Percentiles rank a stretch among this genome's conserved stretches.
Conservation (phyloP, 768 basidiomycete genomes). For the Mycena polygramma region DNA sequence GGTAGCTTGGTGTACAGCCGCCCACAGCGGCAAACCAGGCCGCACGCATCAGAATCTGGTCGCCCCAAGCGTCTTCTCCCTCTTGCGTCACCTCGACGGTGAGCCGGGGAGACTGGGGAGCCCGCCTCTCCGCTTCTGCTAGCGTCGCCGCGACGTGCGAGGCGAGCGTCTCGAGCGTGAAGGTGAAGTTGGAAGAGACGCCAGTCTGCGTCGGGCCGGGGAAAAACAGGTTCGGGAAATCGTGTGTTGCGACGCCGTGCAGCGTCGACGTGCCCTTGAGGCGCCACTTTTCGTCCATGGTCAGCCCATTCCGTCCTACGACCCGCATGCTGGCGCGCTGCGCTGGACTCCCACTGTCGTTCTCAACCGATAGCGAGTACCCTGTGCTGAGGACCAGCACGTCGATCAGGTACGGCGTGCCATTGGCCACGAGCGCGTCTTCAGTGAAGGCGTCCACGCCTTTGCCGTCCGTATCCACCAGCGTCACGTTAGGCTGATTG, state of each 20-base stretch:
- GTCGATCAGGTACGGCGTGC: conserved; percentile 23
- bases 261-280: conserved; percentile 22
- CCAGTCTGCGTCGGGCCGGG: conserved; percentile 14
- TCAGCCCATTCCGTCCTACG: conserved; percentile 14
- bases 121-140: conserved; percentile 13
- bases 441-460: conserved; percentile 26
- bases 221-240: conserved; percentile 38
- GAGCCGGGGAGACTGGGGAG: neutral
- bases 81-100: conserved; percentile 25
- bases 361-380: conserved; percentile 5
- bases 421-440: conserved; percentile 25
- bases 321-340: neutral
- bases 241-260: conserved; percentile 30
- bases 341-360: conserved; percentile 1
- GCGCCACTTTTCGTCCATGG: conserved; percentile 27
- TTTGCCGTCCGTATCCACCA: conserved; percentile 38
- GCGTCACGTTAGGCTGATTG: conserved; percentile 32
- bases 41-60: conserved; percentile 16
- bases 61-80: conserved; percentile 21
- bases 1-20: conserved; percentile 32
- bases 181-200: conserved; percentile 25
- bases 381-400: conserved; percentile 33
- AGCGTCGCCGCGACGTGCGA: conserved; percentile 19
- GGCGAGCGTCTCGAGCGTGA: conserved; percentile 2
- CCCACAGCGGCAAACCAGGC: conserved; percentile 15